Conservation (phyloP, 148 eudicot species). For the Chenopodium formosanum region DNA sequence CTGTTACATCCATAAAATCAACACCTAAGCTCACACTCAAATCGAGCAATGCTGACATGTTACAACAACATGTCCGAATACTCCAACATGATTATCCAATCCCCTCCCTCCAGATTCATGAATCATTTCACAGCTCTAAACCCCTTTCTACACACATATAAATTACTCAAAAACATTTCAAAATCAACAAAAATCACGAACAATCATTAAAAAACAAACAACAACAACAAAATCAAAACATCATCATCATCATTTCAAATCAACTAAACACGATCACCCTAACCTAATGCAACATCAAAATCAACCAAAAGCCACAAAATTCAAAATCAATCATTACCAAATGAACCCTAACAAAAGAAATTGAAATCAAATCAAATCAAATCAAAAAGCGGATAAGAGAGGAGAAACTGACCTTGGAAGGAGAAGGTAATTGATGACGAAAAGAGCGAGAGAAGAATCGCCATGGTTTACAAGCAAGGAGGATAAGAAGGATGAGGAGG, state of each 20-base stretch:
- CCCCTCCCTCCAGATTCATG: neutral
- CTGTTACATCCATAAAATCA: neutral
- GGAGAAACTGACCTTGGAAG: conserved; percentile 48
- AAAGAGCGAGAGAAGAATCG: conserved; percentile 46
- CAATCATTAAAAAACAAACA: neutral
- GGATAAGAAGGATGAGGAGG: conserved; percentile 51
- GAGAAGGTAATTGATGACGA: conserved; percentile 17
- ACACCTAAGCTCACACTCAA: neutral
- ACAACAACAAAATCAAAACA: neutral
- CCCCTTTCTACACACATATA: neutral
- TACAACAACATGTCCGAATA: neutral
- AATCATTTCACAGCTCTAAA: neutral
- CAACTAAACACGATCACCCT: neutral
- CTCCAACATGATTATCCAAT: neutral
- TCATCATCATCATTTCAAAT: neutral
- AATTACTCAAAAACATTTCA: too few relatives aligned
- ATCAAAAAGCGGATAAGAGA: neutral
- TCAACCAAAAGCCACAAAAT: neutral
- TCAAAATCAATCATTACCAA: neutral
- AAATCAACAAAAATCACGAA: neutral
- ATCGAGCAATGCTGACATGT: conserved; percentile 1
- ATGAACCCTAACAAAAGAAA: neutral
- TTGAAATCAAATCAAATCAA: neutral
- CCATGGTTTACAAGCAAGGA: conserved; percentile 82
- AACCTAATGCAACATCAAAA: neutral